A percentile compares a stretch with the other conserved stretches of the same genome.
Conservation (phyloP, 2,329 filamentous ascomycete genomes). For the Aureobasidium subglaciale region DNA sequence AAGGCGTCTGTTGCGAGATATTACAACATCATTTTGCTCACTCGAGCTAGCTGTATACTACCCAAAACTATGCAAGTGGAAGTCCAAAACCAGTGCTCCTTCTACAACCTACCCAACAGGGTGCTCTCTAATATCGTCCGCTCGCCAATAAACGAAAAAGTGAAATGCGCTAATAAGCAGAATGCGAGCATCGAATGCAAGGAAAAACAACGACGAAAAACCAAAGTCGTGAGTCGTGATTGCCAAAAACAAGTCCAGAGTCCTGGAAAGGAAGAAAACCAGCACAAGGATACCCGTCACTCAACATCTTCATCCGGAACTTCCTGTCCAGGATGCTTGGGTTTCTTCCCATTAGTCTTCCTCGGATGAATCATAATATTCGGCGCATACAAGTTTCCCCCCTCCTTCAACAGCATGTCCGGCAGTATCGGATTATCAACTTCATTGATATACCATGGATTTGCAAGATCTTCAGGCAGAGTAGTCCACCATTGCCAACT, state of each 20-base stretch:
- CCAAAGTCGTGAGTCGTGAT: background rate
- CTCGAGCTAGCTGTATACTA: too few species aligned
- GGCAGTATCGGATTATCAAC: conserved; percentile 21
- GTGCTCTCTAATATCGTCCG: background rate
- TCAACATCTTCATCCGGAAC: background rate
- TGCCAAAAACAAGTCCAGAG: background rate
- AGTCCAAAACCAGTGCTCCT: background rate
- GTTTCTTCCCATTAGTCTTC: conserved; percentile 25
- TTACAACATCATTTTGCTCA: too few species aligned
- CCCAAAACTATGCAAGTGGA: too few species aligned
- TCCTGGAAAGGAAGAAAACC: background rate
- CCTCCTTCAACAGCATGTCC: conserved; percentile 24
- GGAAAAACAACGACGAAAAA: background rate
- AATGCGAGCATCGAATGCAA: background rate
- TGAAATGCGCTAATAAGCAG: background rate
- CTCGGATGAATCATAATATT: conserved; percentile 35
- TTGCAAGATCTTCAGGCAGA: conserved; percentile 28
- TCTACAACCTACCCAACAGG: too few species aligned
- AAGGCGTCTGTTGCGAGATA: too few species aligned
- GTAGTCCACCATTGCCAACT: conserved; percentile 29
- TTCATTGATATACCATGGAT: conserved; percentile 28
- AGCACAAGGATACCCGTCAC: background rate
- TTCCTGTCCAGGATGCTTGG: background rate
- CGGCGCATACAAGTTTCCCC: conserved; percentile 30
- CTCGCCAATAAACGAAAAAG: background rate